Evolutionary conservation across 139 green algal species (phyloP).

Genomic region (Astrephomene gubernaculifera): DNA sequence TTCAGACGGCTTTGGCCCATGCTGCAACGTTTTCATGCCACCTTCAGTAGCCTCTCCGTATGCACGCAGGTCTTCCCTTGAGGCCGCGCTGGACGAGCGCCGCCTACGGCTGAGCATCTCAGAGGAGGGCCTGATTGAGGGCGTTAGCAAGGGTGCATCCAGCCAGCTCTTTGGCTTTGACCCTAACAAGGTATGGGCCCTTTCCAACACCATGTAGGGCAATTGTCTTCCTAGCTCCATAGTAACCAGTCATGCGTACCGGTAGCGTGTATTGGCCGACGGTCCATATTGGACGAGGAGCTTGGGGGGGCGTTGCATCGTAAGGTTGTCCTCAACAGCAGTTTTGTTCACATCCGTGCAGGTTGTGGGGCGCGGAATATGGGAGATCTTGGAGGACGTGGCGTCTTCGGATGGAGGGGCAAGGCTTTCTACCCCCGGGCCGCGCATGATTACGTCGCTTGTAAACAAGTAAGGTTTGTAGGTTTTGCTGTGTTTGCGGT

Average conservation of each 20-base stretch:
- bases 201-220: no score
- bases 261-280: no score
- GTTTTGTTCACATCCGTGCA: not conserved
- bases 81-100: not conserved
- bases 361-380: not conserved
- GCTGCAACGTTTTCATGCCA: not conserved
- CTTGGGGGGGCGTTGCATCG: no score
- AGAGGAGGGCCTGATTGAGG: not conserved
- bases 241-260: no score
- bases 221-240: no score
- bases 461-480: not conserved
- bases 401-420: not conserved
- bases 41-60: not conserved
- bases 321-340: no score
- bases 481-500: no score
- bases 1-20: not conserved
- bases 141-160: not conserved
- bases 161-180: not conserved
- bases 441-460: not conserved
- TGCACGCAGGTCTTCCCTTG: constrained; percentile 16
- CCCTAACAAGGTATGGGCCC: not conserved
- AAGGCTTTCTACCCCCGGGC: not conserved
- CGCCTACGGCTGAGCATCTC: constrained; percentile 15
- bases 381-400: constrained; percentile 10
- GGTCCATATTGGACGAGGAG: no score